Percentiles rank a stretch among this genome's conserved stretches.
Conservation (phyloP, 2,329 filamentous ascomycete species). For the Hymenoscyphus infarciens region DNA sequence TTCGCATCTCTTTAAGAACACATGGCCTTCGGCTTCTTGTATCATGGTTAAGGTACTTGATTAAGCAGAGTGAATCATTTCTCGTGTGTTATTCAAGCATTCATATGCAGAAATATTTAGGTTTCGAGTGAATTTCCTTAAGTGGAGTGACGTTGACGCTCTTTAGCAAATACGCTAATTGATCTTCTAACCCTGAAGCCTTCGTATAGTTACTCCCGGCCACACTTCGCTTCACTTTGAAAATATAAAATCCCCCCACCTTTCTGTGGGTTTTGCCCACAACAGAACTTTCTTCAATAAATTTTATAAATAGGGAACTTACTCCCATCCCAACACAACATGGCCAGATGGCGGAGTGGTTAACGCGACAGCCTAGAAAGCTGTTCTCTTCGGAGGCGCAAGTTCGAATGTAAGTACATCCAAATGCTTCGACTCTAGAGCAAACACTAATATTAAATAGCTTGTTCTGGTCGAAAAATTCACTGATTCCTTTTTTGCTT, state of each 20-base stretch:
- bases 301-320: not conserved
- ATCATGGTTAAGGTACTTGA: too few species aligned
- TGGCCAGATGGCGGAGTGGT: constrained; percentile 8
- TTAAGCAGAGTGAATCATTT: too few species aligned
- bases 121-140: too few species aligned
- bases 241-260: not conserved
- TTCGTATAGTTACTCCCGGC: not conserved
- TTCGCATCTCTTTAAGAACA: too few species aligned
- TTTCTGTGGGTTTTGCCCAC: not conserved
- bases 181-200: too few species aligned
- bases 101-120: too few species aligned
- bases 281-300: not conserved
- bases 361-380: constrained; percentile 9
- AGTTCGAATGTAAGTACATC: not conserved
- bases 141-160: too few species aligned
- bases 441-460: not conserved
- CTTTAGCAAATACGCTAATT: too few species aligned
- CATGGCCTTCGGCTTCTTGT: too few species aligned
- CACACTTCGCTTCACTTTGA: not conserved
- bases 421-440: not conserved
- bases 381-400: constrained; percentile 1
- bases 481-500: not conserved
- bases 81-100: too few species aligned
- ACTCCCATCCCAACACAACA: not conserved
- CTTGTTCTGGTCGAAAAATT: not conserved